Evolutionary conservation across 306 rosid genomes (phyloP), one percentile per base, ranked within the genome.

Genomic region (Echinosophora koreensis): DNA sequence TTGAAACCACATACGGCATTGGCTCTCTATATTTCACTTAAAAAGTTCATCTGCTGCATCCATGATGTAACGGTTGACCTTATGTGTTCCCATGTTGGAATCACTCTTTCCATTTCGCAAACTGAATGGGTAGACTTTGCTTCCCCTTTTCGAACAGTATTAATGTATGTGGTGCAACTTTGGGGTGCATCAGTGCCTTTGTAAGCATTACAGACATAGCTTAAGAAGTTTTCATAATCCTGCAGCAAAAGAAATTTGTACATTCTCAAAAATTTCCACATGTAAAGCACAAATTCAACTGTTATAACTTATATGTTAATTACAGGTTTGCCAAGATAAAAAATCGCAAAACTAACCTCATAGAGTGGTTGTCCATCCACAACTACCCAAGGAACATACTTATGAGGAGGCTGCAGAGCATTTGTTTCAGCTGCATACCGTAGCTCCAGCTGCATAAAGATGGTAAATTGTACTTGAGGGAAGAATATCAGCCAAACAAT

Each of bases 311-410:
- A 22, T 66, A 16, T 66, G 50, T 44, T 56, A 46, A 60, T 52
- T 22, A 9, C 28, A 46, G 32, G 12, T 22, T 62, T 52, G 9
- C 18, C 11, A 4, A 3, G 1, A 37, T 49, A 65, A 17, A 69
- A 30, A 2, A 18, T 58, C 22, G 89, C 71, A 77, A 66, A 81
- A 90, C 91, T 74, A 55, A 92, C 97, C 93, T 92, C 97, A 12
- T 89, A 89, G 50, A 95, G 88, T 50, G 99, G 97, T 54, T 88
- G 65, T 68, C 97, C 99, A 82, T 92, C 83, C 15, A 95, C 96
- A 77, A 92, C 94, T 49, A 92, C 97, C 97, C 97, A 92, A 3
- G 99, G 99, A 46, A 92, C 97, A 60, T 88, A 90, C 76, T 49
- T 14, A 69, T 95, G 99, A 51, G 97, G 97, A 71, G 99, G 99